Evolutionary conservation across 352 stramenopile species (phyloP).

Genomic region (Phytophthora constricta): DNA sequence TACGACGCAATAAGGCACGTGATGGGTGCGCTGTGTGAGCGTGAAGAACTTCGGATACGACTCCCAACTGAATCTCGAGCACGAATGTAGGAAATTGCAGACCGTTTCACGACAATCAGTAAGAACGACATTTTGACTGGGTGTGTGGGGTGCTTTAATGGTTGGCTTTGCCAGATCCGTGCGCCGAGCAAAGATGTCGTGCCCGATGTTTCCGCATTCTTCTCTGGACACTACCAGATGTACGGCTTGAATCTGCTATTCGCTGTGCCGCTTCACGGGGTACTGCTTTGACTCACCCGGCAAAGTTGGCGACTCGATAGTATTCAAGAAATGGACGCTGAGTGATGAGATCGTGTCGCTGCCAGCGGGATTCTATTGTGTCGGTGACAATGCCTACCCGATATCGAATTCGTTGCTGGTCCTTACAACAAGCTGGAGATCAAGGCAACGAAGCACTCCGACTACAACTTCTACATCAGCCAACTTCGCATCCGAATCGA

Average conservation of each 20-base stretch:
- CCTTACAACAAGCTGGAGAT: slow-evolving; percentile 2
- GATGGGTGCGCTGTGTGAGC: no score
- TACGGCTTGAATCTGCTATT: no score
- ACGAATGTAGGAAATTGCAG: no score
- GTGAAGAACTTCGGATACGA: no score
- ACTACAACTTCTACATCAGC: neutral
- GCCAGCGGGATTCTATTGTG: neutral
- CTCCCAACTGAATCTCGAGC: no score
- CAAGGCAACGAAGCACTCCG: neutral
- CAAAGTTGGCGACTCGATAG: slow-evolving; percentile 9
- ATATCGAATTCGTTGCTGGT: neutral
- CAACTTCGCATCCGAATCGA: neutral
- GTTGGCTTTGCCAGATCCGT: slow-evolving; percentile 3
- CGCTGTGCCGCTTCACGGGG: slow-evolving; percentile 6
- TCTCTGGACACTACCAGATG: slow-evolving; percentile 5
- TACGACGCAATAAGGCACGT: no score
- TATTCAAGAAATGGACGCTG: slow-evolving; percentile 1
- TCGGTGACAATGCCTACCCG: slow-evolving; percentile 4
- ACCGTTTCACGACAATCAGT: no score
- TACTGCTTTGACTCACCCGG: slow-evolving; percentile 4
- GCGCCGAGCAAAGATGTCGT: slow-evolving; percentile 9
- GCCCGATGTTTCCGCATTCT: neutral
- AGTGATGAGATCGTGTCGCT: no score
- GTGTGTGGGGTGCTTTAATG: slow-evolving; percentile 15
- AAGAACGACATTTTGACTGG: no score